phyloP scores from a whole-genome alignment of 352 stramenopile species.

The Chrysophaeum taylorii region DNA sequence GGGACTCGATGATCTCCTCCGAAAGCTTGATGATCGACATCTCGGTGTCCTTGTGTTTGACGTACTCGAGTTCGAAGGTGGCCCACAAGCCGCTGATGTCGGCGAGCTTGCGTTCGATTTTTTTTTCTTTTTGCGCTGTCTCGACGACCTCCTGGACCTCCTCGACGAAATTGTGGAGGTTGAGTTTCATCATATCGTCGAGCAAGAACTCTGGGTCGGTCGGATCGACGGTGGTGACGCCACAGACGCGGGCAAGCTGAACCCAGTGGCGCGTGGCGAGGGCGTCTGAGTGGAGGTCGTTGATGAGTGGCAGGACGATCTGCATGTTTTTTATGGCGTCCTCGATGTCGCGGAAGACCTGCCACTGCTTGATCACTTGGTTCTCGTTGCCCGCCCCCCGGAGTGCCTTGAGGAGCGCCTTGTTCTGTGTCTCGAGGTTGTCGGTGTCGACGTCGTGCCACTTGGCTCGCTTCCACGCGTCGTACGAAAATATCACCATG shows the following conservation, averaged over 20 bases:
- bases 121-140: conserved; percentile 86
- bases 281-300: conserved; percentile 82
- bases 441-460: conserved; percentile 79
- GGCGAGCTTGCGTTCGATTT: conserved; percentile 88
- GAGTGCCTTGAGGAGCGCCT: conserved; percentile 57
- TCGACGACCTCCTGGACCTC: conserved; percentile 86
- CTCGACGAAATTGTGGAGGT: conserved; percentile 76
- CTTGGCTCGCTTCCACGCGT: conserved; percentile 63
- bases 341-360: conserved; percentile 76
- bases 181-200: conserved; percentile 79
- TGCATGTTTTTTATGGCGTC: conserved; percentile 78
- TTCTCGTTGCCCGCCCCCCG: conserved; percentile 46
- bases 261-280: conserved; percentile 88
- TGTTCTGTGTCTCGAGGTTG: conserved; percentile 71
- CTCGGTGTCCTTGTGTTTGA: conserved; percentile 74
- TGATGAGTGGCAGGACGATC: conserved; percentile 79
- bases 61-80: conserved; percentile 76
- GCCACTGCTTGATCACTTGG: conserved; percentile 70
- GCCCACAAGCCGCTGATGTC: conserved; percentile 77
- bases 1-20: conserved; percentile 76
- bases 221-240: conserved; percentile 74
- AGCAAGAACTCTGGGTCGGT: conserved; percentile 60
- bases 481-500: conserved; percentile 58
- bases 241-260: conserved; percentile 77
- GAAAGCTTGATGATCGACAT: conserved; percentile 73